Evolutionary conservation across 306 rosid genomes (phyloP).

Genomic region (Elaeagnus macrophylla): DNA sequence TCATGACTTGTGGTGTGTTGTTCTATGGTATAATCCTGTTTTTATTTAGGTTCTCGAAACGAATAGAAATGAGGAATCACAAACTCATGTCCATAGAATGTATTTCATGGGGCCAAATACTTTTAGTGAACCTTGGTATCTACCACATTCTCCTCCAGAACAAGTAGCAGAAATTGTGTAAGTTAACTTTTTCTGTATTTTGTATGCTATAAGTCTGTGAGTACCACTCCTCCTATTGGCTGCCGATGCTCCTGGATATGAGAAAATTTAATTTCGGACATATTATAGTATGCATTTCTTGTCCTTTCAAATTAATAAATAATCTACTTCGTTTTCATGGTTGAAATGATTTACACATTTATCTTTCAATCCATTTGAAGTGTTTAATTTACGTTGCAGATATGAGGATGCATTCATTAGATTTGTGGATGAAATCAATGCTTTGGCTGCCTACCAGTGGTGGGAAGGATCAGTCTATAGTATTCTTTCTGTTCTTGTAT

Average conservation of each 20-base stretch:
- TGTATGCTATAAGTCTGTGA: neutral
- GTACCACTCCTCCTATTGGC: neutral
- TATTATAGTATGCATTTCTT: too few species aligned
- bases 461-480: constrained; percentile 50
- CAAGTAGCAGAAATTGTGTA: constrained; percentile 42
- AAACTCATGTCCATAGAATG: constrained; percentile 44
- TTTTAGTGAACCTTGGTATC: constrained; percentile 47
- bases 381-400: constrained; percentile 23
- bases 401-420: constrained; percentile 47
- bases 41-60: constrained; percentile 55
- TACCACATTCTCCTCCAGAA: constrained; percentile 41
- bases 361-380: neutral
- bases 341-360: neutral
- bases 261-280: neutral
- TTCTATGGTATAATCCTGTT: constrained; percentile 19
- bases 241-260: neutral
- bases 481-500: constrained; percentile 30
- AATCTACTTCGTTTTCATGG: too few species aligned
- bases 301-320: too few species aligned
- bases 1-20: constrained; percentile 3
- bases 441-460: constrained; percentile 37
- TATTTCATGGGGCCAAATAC: constrained; percentile 47
- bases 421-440: constrained; percentile 44
- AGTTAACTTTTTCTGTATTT: constrained; percentile 10
- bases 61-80: constrained; percentile 38